phyloP scores from a whole-genome alignment of 2,329 filamentous ascomycete species.

The Boeremia lycopersici region DNA sequence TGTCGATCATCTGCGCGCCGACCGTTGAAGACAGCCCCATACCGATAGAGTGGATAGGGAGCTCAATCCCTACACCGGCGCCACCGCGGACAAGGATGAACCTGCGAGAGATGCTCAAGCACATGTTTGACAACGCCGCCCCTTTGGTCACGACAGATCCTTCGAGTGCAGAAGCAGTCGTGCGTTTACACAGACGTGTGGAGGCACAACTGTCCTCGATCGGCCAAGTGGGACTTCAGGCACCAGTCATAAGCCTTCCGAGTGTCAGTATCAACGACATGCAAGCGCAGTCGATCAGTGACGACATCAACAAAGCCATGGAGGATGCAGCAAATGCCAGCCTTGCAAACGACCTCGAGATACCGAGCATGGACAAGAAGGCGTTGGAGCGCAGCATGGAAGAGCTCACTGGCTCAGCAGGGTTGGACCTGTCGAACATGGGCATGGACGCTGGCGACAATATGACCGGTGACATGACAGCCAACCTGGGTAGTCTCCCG shows the following conservation, averaged over 20 bases:
- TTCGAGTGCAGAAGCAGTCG: conserved; percentile 64
- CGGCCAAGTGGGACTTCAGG: conserved; percentile 31
- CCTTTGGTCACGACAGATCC: conserved; percentile 63
- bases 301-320: conserved; percentile 44
- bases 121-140: conserved; percentile 64
- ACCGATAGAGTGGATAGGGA: conserved; percentile 42
- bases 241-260: conserved; percentile 34
- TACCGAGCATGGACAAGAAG: conserved; percentile 40
- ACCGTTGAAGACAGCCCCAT: conserved; percentile 48
- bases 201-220: conserved; percentile 63
- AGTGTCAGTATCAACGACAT: conserved; percentile 38
- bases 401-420: conserved; percentile 34
- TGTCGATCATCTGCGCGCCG: conserved; percentile 72
- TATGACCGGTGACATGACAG: conserved; percentile 27
- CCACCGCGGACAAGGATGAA: conserved; percentile 53
- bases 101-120: conserved; percentile 65
- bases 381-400: conserved; percentile 42
- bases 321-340: conserved; percentile 44
- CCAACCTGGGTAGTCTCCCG: conserved; percentile 33
- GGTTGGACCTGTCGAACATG: conserved; percentile 39
- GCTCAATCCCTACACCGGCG: conserved; percentile 31
- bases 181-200: conserved; percentile 67
- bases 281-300: conserved; percentile 32
- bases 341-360: conserved; percentile 40
- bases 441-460: conserved; percentile 35